Evolutionary conservation across 495 filamentous ascomycete genomes (phyloP), one percentile per base, ranked within the genome.

Genomic region (Cenococcum geophilum): DNA sequence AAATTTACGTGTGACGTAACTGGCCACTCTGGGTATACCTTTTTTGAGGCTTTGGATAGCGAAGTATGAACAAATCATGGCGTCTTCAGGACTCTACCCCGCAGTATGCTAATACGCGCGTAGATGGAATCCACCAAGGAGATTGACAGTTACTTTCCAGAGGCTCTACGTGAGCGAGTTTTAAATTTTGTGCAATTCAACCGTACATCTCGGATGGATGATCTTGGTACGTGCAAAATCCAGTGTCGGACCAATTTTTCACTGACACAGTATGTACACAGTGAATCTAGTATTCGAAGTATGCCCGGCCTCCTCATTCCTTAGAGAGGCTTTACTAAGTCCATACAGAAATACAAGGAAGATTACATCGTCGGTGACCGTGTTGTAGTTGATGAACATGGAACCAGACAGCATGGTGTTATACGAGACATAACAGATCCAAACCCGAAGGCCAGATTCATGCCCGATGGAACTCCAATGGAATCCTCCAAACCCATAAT

Each of bases 1-100:
- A 84, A 86, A 48, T 99, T 97, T 70, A 95, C 92, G 55, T 96
- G 92, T 72, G 87, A 93, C 64, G 92, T 97, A 61, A 97, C 89
- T 2, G 93, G 93, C 36, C 91, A 96, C 73, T 95, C 92, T 27
- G 88, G 87, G 27, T 75, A 97, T 65, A 92, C 80, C n/a, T 97
- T 95, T 73, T 97, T 95, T 60, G 90, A 97, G 57, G 93, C 93
- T 4, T 79, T 91, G 16, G 84, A 89, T 71, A 96, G 91, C 73
- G 95, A 98, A 83, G 93, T 97, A 83, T 43, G 85, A 75, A 53
- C 56, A 64, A 23, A 65, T 47, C 35, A 52, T 9, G 25, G 10
- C 8, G 20, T 45, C 45, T 48, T 9, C 40, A 8, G 16, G 25
- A 21, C 21, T 6, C 4, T 12, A 37, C 11, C 18, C 14, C 16